Conservation (phyloP, 352 stramenopile species). For the Thraustochytrium sp. region DNA sequence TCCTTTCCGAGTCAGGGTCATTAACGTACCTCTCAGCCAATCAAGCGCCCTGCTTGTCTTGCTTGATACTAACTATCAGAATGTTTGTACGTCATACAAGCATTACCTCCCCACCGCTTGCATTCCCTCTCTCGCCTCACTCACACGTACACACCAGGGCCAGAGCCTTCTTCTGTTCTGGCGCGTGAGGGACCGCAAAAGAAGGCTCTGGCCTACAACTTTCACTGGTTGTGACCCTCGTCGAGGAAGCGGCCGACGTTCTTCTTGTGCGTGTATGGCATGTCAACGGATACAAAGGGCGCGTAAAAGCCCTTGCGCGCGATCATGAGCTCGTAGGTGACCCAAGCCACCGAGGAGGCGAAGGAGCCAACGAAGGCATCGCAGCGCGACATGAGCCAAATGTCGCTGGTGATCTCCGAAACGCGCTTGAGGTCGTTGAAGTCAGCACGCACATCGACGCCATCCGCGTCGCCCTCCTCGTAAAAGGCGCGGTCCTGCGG, state of each 20-base stretch:
- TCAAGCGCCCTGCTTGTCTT: no score
- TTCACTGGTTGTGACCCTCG: background rate
- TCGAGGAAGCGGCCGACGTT: slow-evolving; percentile 39
- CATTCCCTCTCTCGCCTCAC: no score
- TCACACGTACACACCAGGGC: no score
- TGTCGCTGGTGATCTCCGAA: slow-evolving; percentile 35
- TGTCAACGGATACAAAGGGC: slow-evolving; percentile 33
- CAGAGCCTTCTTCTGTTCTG: no score
- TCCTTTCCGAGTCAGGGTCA: no score
- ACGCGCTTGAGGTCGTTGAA: slow-evolving; percentile 25
- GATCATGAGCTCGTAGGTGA: slow-evolving; percentile 38
- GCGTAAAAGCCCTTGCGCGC: slow-evolving; percentile 24
- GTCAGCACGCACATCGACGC: slow-evolving; percentile 29
- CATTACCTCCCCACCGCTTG: no score
- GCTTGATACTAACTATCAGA: no score
- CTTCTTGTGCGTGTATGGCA: slow-evolving; percentile 36
- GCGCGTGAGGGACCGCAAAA: no score
- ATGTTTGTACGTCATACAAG: no score
- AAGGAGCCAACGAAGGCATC: slow-evolving; percentile 44
- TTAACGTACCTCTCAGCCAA: no score
- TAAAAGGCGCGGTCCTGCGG: slow-evolving; percentile 32
- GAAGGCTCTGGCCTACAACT: no score
- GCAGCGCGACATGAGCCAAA: slow-evolving; percentile 31
- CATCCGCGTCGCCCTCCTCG: background rate
- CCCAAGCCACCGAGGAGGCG: slow-evolving; percentile 33